Evolutionary conservation across 2,329 filamentous ascomycete species (phyloP), one percentile per base, ranked within the genome.

Genomic region (Fusarium sp.): DNA sequence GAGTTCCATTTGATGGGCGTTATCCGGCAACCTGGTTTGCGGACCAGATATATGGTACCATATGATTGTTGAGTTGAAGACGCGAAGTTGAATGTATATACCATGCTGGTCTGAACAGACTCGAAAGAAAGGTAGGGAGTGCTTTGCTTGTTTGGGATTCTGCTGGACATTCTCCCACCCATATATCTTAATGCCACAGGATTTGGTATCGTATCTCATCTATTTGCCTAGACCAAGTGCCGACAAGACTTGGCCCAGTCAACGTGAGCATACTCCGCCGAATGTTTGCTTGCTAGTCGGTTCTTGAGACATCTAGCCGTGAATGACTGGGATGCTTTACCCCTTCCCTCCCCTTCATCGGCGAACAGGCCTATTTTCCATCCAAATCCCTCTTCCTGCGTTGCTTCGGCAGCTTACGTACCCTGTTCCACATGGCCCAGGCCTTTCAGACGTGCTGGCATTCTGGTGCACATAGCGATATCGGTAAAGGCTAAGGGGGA

Each of bases 281-380:
- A 41, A 42, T 67, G 45, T 61, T 65, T 66, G 54, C 58, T 54
- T 60, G 55, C 67, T 66, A 65, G 63, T 60, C 53, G 62, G 63
- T 68, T 69, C 67, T 60, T 66, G 67, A 68, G 67, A 69, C 67
- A 66, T 69, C 67, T 66, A 68, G 63, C 65, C 53, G 48, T 56
- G 49, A 56, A 53, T 57, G 58, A 43, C 62, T 58, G 56, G 59
- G 59, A 59, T 66, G 25, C 35, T 55, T 46, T 49, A 45, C 51
- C 51, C 59, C 54, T 55, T 56, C 59, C 36, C 53, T 62, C 66
- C 61, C 57, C 66, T 65, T 49, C 42, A 15, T 62, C 62, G 53
- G 55, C 38, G 59, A 49, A 49, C 45, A 59, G 47, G 51, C 58
- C 52, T 49, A 43, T 54, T 49, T 41, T 43, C 48, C 48, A 52